phyloP scores from a whole-genome alignment of 768 basidiomycete genomes.

The Psilocybe cyanescens region DNA sequence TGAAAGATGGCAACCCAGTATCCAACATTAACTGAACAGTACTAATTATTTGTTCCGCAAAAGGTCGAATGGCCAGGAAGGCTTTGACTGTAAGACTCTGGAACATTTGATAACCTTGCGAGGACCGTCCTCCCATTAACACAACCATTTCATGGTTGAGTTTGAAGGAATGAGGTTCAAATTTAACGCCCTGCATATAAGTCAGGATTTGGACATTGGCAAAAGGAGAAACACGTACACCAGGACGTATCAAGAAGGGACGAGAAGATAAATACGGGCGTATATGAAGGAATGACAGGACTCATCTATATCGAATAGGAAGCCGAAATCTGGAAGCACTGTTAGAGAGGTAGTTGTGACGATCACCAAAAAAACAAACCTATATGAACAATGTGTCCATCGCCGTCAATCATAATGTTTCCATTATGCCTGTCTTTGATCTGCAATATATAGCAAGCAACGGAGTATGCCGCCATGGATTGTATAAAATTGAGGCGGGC shows the following conservation, averaged over 20 bases:
- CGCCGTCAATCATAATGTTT: conserved; percentile 99
- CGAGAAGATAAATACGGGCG: conserved; percentile 29
- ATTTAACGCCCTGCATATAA: conserved; percentile 85
- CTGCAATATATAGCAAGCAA: conserved; percentile 96
- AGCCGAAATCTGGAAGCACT: conserved; percentile 79
- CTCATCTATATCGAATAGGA: conserved; percentile 98
- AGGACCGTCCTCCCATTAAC: conserved; percentile 94
- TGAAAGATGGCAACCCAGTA: conserved; percentile 94
- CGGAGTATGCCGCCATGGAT: conserved; percentile 99
- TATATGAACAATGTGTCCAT: conserved; percentile 96
- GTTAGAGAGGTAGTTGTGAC: not conserved
- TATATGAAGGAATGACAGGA: conserved; percentile 29
- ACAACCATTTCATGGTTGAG: conserved; percentile 98
- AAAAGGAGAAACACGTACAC: conserved; percentile 45
- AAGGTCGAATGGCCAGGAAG: conserved; percentile 95
- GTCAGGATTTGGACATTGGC: conserved; percentile 10
- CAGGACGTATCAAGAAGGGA: conserved; percentile 57
- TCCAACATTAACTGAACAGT: conserved; percentile 94
- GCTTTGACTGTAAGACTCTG: conserved; percentile 94
- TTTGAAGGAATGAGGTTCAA: conserved; percentile 98
- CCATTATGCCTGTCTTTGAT: conserved; percentile 99
- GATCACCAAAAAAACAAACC: conserved; percentile 50
- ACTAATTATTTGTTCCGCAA: conserved; percentile 87
- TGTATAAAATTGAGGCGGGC: conserved; percentile 97
- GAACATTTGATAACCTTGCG: conserved; percentile 94